These are phyloP conservation scores for Calonectria henricotiae DNA, from an alignment of 2,329 filamentous ascomycete genomes.

Conservation along the genomic window DNA sequence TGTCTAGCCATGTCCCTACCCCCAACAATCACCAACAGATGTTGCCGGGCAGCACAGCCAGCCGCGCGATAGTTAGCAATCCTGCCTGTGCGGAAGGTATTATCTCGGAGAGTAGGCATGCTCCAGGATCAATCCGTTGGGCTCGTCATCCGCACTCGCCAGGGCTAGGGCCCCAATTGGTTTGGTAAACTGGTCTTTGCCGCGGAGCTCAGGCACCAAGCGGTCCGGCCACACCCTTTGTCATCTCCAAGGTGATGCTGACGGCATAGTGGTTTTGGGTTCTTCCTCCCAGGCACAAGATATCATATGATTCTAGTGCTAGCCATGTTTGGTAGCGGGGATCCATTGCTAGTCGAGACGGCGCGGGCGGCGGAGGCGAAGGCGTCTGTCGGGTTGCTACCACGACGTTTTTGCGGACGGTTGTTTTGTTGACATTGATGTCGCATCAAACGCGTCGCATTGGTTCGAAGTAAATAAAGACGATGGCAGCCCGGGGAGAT, in stretches of 20 bases:
- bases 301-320: background rate
- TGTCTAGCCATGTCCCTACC: background rate
- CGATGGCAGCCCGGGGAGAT: constrained; percentile 10
- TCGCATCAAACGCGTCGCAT: constrained; percentile 28
- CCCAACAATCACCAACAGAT: too few species aligned
- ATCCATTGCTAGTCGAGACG: constrained; percentile 23
- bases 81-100: constrained; percentile 22
- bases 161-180: constrained; percentile 21
- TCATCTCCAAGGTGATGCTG: constrained; percentile 32
- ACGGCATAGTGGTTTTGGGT: constrained; percentile 30
- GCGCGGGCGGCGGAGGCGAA: constrained; percentile 36
- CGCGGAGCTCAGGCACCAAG: constrained; percentile 1
- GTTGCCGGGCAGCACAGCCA: background rate
- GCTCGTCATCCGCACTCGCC: background rate
- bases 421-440: constrained; percentile 37
- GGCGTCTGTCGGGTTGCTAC: constrained; percentile 34
- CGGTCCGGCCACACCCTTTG: constrained; percentile 18
- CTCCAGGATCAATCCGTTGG: constrained; percentile 23
- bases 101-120: constrained; percentile 20
- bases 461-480: constrained; percentile 31
- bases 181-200: constrained; percentile 7
- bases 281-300: background rate
- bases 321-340: constrained; percentile 24
- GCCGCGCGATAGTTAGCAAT: constrained; percentile 16
- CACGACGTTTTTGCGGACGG: constrained; percentile 13